Conservation (phyloP, 306 rosid species). For the Begonia masoniana region DNA sequence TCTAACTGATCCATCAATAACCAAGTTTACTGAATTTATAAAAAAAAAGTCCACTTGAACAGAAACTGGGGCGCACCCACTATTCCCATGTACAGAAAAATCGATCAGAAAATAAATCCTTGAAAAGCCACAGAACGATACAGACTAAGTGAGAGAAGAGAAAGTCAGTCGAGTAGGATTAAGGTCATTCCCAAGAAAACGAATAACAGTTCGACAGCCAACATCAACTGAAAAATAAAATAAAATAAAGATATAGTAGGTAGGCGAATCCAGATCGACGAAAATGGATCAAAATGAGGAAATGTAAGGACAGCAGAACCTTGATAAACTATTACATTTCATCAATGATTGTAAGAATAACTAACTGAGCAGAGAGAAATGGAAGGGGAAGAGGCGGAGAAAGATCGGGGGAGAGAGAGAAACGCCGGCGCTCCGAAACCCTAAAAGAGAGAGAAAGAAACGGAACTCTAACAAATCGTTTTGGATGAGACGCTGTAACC, state of each 20-base stretch:
- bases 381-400: neutral
- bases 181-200: neutral
- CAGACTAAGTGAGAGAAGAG: neutral
- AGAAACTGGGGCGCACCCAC: neutral
- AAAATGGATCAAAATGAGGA: neutral
- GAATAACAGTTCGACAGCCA: neutral
- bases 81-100: no score
- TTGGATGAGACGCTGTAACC: no score
- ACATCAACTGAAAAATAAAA: neutral
- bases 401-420: constrained; percentile 2
- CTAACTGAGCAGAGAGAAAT: constrained; percentile 4
- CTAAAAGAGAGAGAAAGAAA: constrained; percentile 5
- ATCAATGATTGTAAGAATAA: no score
- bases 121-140: constrained; percentile 2
- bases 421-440: constrained; percentile 11
- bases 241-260: neutral
- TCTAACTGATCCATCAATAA: neutral
- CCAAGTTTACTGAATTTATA: neutral
- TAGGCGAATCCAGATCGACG: neutral
- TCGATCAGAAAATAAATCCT: neutral
- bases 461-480: no score
- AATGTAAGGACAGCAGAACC: neutral
- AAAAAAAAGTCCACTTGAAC: neutral
- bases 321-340: neutral
- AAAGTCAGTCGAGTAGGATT: neutral